phyloP scores from a whole-genome alignment of 257 asterid species.

The Dorcoceras hygrometricum region DNA sequence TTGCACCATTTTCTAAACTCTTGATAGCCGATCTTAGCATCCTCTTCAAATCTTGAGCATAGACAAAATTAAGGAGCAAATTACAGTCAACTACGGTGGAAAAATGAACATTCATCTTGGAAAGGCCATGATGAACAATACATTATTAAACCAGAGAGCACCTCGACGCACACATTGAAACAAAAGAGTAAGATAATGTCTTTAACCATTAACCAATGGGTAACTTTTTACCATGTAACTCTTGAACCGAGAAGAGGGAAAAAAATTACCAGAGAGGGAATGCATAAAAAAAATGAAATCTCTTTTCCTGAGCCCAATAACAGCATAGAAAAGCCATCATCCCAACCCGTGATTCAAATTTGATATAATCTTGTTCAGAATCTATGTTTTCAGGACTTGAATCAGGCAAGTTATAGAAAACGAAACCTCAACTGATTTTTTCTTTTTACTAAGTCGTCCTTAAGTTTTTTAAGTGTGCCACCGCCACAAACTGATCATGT shows the following conservation, averaged over 20 bases:
- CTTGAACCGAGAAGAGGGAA: not conserved
- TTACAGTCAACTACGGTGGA: not conserved
- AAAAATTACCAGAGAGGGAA: not conserved
- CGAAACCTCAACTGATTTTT: too few species aligned
- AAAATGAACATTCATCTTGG: not conserved
- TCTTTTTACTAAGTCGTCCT: too few species aligned
- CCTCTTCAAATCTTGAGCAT: conserved; percentile 43
- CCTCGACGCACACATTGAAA: not conserved
- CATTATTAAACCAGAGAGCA: conserved; percentile 5
- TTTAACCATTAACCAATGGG: not conserved
- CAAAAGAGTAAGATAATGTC: not conserved
- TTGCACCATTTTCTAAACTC: conserved; percentile 65
- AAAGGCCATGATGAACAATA: not conserved
- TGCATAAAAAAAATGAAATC: too few species aligned
- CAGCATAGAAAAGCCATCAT: not conserved
- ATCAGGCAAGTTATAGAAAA: too few species aligned
- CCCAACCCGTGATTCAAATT: too few species aligned
- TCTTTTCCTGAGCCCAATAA: not conserved
- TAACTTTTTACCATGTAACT: not conserved
- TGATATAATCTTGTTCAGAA: too few species aligned
- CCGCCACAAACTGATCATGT: too few species aligned
- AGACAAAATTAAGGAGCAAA: conserved; percentile 19
- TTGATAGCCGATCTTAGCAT: conserved; percentile 27
- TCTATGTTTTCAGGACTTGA: too few species aligned
- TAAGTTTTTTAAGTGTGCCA: too few species aligned